Conservation (phyloP, 352 stramenopile genomes). For the Phytophthora ramorum region DNA sequence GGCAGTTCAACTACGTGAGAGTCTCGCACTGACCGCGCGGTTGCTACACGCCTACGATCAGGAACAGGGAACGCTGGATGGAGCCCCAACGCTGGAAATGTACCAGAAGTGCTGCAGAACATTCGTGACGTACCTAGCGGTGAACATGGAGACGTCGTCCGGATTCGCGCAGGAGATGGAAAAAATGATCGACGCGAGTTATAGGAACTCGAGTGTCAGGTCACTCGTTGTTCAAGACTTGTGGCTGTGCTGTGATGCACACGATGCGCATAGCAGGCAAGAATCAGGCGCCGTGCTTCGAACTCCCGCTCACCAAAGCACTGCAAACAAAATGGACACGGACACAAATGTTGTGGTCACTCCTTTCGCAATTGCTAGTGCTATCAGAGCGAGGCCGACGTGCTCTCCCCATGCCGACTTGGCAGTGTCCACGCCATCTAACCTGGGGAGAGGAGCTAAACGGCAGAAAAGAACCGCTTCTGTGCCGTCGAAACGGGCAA, state of each 20-base stretch:
- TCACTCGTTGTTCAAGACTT: conserved; percentile 26
- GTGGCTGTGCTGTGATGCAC: conserved; percentile 15
- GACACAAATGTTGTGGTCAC: conserved; percentile 14
- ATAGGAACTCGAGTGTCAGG: conserved; percentile 45
- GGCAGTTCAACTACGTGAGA: conserved; percentile 12
- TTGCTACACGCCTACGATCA: conserved; percentile 25
- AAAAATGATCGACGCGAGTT: conserved; percentile 61
- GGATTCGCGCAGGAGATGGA: conserved; percentile 71
- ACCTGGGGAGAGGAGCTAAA: conserved; percentile 29
- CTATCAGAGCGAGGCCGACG: conserved; percentile 13
- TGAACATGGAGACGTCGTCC: conserved; percentile 60
- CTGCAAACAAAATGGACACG: conserved; percentile 2
- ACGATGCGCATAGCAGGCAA: neutral
- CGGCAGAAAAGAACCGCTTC: conserved; percentile 9
- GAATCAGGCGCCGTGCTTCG: neutral
- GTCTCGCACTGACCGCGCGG: conserved; percentile 18
- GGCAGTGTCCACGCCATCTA: conserved; percentile 16
- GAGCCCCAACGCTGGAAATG: conserved; percentile 29
- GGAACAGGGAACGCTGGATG: conserved; percentile 11
- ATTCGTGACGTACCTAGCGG: conserved; percentile 55
- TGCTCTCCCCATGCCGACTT: conserved; percentile 35
- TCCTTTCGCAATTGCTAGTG: conserved; percentile 9
- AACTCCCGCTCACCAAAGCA: conserved; percentile 8
- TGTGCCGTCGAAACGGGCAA: conserved; percentile 15
- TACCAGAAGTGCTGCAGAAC: conserved; percentile 59